These are phyloP conservation scores for Alloascoidea africana DNA, from an alignment of 805 yeast genomes.

Conservation along the genomic window DNA sequence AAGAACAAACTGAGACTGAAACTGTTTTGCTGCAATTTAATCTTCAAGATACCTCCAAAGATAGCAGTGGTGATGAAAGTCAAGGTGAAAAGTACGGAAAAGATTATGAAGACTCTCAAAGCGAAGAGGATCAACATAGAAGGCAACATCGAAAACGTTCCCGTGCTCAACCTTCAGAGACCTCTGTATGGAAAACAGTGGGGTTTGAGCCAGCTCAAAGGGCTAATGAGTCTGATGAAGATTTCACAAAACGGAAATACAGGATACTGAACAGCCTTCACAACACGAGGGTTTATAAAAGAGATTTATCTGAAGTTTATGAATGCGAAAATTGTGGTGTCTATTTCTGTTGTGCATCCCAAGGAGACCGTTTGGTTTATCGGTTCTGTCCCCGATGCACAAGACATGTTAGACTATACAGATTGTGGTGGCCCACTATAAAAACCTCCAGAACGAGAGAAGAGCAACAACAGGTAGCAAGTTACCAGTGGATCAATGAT, in stretches of 20 bases:
- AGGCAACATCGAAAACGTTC: background rate
- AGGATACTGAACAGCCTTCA: background rate
- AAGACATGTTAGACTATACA: slow-evolving; percentile 15
- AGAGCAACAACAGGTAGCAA: too few relatives aligned
- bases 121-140: background rate
- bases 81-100: background rate
- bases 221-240: slow-evolving; percentile 2
- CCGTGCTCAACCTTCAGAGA: background rate
- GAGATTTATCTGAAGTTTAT: slow-evolving; percentile 10
- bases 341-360: slow-evolving; percentile 6
- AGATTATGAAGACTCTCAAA: background rate
- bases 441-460: too few relatives aligned
- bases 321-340: slow-evolving; percentile 1
- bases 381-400: slow-evolving; percentile 15
- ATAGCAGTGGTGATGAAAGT: background rate
- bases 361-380: slow-evolving; percentile 7
- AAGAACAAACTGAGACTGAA: background rate
- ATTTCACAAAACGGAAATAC: background rate
- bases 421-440: slow-evolving; percentile 14
- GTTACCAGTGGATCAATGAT: too few relatives aligned
- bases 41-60: background rate
- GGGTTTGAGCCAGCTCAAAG: background rate
- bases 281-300: background rate
- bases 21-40: background rate
- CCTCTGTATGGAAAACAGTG: background rate